Percentiles rank a stretch among this genome's conserved stretches.
Conservation (phyloP, 352 stramenopile genomes). For the Thalassiosira exigua region DNA sequence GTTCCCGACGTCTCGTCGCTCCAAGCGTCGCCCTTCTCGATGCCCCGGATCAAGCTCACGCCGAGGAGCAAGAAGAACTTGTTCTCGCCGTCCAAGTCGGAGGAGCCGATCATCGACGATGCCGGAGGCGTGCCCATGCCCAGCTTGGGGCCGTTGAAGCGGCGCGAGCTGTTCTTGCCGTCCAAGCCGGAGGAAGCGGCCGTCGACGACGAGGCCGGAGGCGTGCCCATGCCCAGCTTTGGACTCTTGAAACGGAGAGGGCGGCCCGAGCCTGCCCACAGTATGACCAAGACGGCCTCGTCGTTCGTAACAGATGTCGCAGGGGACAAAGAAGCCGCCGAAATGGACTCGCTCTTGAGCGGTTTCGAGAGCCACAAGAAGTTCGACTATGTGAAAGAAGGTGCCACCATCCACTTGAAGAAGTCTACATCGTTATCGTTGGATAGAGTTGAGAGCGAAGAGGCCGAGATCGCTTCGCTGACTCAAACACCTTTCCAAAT, state of each 20-base stretch:
- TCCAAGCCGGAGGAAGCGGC: not conserved
- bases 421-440: too few species aligned
- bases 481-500: slow-evolving; percentile 5
- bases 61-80: not conserved
- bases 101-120: not conserved
- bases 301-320: slow-evolving; percentile 8
- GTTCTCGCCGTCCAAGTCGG: not conserved
- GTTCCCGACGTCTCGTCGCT: not conserved
- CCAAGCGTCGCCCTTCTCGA: not conserved
- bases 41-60: slow-evolving; percentile 2
- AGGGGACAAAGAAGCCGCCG: slow-evolving; percentile 18
- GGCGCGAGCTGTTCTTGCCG: slow-evolving; percentile 11
- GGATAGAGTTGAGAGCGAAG: slow-evolving; percentile 36
- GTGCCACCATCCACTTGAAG: too few species aligned
- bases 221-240: not conserved
- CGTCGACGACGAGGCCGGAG: not conserved
- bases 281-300: slow-evolving; percentile 3
- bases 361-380: slow-evolving; percentile 41
- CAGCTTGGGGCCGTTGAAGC: not conserved
- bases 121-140: not conserved
- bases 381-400: not conserved
- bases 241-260: not conserved
- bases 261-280: not conserved
- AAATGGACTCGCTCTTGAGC: slow-evolving; percentile 49
- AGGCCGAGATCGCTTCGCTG: slow-evolving; percentile 40